A percentile compares a stretch with the other conserved stretches of the same genome.
Conservation (phyloP, 305 asterid genomes). For the Fraxinus albicans region DNA sequence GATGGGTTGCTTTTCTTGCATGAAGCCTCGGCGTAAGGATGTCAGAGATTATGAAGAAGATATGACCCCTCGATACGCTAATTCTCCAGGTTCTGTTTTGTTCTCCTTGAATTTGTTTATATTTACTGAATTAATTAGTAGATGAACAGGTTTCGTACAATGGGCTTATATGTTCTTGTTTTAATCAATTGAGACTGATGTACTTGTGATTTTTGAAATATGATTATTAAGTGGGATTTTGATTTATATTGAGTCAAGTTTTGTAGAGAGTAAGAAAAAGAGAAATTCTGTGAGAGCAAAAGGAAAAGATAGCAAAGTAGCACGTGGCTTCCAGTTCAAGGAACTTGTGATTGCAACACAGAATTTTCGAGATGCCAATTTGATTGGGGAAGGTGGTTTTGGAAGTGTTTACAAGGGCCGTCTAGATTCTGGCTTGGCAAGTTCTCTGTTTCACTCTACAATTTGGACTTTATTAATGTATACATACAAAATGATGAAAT, state of each 20-base stretch:
- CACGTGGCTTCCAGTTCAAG: slow-evolving; percentile 73
- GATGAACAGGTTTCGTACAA: neutral
- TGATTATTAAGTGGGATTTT: neutral
- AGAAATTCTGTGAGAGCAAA: slow-evolving; percentile 28
- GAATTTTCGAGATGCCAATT: slow-evolving; percentile 66
- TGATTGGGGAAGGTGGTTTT: slow-evolving; percentile 94
- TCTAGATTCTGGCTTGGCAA: slow-evolving; percentile 66
- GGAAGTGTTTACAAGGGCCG: slow-evolving; percentile 84
- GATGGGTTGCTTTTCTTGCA: slow-evolving; percentile 76
- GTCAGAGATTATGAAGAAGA: slow-evolving; percentile 51
- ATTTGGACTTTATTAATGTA: neutral
- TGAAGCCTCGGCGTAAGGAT: slow-evolving; percentile 39
- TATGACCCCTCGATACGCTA: slow-evolving; percentile 35
- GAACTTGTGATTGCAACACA: slow-evolving; percentile 82
- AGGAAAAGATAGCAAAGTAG: slow-evolving; percentile 39
- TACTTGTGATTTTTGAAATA: neutral
- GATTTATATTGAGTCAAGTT: slow-evolving; percentile 12
- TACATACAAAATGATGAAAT: neutral
- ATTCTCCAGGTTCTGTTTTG: slow-evolving; percentile 42
- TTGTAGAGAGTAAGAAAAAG: slow-evolving; percentile 32
- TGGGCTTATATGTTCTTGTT: neutral
- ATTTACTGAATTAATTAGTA: neutral
- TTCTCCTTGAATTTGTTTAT: neutral
- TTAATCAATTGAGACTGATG: slow-evolving; percentile 21
- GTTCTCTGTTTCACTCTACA: slow-evolving; percentile 13